Conservation (phyloP, 768 basidiomycete genomes). For the Tulasnella sp. region DNA sequence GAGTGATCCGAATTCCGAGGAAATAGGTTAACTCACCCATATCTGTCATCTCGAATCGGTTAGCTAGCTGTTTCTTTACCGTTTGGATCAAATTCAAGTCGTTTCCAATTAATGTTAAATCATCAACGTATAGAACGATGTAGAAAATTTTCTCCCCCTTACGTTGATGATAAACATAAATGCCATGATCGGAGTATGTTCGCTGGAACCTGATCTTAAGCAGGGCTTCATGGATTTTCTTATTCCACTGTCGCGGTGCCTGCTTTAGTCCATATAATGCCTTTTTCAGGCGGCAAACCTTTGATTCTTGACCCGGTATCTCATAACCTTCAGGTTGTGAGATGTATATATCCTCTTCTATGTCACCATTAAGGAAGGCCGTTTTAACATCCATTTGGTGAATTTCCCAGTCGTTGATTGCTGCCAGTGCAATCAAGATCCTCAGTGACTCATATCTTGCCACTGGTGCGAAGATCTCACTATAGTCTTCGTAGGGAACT, state of each 20-base stretch:
- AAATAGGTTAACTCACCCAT: background rate
- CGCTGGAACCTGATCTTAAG: background rate
- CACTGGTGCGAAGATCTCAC: constrained; percentile 32
- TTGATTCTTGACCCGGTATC: background rate
- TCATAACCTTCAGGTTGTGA: constrained; percentile 27
- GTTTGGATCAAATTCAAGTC: background rate
- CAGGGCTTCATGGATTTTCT: constrained; percentile 21
- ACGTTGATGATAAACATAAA: constrained; percentile 15
- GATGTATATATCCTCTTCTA: constrained; percentile 30
- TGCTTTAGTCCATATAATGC: constrained; percentile 32
- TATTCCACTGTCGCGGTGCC: constrained; percentile 26
- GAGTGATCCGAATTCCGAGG: constrained; percentile 13
- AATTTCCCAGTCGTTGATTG: constrained; percentile 22
- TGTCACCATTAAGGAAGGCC: constrained; percentile 30
- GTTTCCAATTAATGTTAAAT: background rate
- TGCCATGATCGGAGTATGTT: background rate
- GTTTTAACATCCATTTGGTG: constrained; percentile 29
- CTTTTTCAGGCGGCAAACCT: constrained; percentile 19
- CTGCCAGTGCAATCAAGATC: constrained; percentile 20
- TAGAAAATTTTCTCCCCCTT: constrained; percentile 1
- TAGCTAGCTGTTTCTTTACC: background rate
- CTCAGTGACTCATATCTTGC: constrained; percentile 20
- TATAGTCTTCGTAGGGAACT: constrained; percentile 34
- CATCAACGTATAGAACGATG: constrained; percentile 16
- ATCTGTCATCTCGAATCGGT: constrained; percentile 16